phyloP scores from a whole-genome alignment of 352 stramenopile species.

The Globisporangium solare region DNA sequence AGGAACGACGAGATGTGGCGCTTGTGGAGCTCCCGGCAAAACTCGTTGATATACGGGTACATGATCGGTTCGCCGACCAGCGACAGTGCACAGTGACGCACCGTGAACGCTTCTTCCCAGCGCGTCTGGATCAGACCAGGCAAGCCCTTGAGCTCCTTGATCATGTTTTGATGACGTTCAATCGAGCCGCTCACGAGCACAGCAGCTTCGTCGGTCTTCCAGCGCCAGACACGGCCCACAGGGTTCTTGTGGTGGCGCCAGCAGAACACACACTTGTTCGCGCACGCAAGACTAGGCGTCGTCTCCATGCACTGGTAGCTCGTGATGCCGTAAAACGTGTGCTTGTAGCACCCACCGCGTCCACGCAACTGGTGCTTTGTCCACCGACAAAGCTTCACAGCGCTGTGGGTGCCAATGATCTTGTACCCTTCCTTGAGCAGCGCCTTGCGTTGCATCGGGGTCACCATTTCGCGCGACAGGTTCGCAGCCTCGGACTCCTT shows the following conservation, averaged over 20 bases:
- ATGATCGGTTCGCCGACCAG: conserved; percentile 98
- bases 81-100: conserved; percentile 96
- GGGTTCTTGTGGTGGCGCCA: conserved; percentile 99
- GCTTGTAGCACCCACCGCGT: conserved; percentile 98
- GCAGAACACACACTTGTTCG: conserved; percentile 99
- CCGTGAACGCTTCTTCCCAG: conserved; percentile 94
- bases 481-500: conserved; percentile 72
- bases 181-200: conserved; percentile 94
- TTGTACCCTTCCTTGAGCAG: conserved; percentile 98
- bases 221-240: conserved; percentile 96
- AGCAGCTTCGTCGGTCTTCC: conserved; percentile 96
- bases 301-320: conserved; percentile 99
- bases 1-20: conserved; percentile 97
- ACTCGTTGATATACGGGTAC: conserved; percentile 98
- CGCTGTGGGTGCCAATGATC: conserved; percentile 97
- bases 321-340: conserved; percentile 99
- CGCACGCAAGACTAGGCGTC: conserved; percentile 95
- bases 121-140: conserved; percentile 92
- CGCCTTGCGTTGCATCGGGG: conserved; percentile 90
- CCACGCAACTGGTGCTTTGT: conserved; percentile 98
- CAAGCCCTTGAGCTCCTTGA: conserved; percentile 95
- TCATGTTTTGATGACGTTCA: conserved; percentile 89
- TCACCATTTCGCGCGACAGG: conserved; percentile 92
- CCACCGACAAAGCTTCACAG: conserved; percentile 98
- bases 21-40: conserved; percentile 93